These are phyloP conservation scores for Helotiales sp. DNA, from an alignment of 2,329 filamentous ascomycete genomes.

Conservation along the genomic window DNA sequence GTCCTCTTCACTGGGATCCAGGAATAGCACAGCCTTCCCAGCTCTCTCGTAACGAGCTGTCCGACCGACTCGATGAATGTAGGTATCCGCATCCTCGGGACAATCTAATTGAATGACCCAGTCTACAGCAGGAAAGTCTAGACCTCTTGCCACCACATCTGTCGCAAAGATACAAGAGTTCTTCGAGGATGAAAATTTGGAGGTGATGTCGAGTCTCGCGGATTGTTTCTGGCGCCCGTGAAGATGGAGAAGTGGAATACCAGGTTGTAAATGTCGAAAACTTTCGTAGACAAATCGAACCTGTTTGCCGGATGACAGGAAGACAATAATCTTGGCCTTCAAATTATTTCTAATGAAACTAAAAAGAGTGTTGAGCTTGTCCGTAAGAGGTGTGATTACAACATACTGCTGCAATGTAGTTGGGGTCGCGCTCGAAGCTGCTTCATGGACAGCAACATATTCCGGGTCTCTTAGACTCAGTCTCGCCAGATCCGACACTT, in stretches of 20 bases:
- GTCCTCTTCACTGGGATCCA: conserved; percentile 89
- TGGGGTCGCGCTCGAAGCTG: conserved; percentile 79
- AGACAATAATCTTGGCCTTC: conserved; percentile 94
- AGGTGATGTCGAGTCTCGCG: conserved; percentile 85
- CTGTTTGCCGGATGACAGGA: conserved; percentile 93
- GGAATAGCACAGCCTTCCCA: conserved; percentile 85
- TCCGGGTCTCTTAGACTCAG: conserved; percentile 89
- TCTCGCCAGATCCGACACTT: conserved; percentile 88
- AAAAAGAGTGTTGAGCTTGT: conserved; percentile 91
- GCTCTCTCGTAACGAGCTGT: conserved; percentile 92
- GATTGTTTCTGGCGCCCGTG: conserved; percentile 94
- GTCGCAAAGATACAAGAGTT: conserved; percentile 91
- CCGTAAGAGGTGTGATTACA: conserved; percentile 79
- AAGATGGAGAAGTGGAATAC: conserved; percentile 89
- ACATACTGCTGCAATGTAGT: conserved; percentile 89
- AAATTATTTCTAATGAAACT: conserved; percentile 91
- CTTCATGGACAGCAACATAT: conserved; percentile 92
- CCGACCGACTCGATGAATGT: conserved; percentile 93
- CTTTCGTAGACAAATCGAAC: conserved; percentile 95
- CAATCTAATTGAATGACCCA: conserved; percentile 99
- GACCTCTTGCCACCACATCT: conserved; percentile 89
- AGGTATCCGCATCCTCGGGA: conserved; percentile 95
- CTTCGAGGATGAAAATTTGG: conserved; percentile 79
- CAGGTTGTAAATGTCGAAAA: conserved; percentile 90
- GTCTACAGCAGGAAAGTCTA: conserved; percentile 96